Conservation (phyloP, 208 protist genomes). For the Tritrichomonas musculus region DNA sequence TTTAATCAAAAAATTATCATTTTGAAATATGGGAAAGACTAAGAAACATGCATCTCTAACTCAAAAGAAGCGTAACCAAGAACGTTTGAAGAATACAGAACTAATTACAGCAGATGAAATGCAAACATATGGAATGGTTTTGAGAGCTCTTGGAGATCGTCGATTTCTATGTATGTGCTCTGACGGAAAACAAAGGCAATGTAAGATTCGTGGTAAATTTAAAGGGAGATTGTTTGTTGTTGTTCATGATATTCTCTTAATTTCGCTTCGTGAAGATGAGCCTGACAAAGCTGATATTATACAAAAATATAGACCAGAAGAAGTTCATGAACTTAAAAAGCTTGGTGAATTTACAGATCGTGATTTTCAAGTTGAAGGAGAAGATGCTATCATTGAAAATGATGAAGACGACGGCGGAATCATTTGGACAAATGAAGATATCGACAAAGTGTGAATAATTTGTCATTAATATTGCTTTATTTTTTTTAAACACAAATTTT, state of each 20-base stretch:
- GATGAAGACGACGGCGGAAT: neutral
- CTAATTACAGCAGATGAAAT: neutral
- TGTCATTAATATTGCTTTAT: too few species aligned
- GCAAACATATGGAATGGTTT: neutral
- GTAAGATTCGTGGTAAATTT: slow-evolving; percentile 76
- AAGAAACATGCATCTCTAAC: slow-evolving; percentile 10
- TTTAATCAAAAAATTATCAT: too few species aligned
- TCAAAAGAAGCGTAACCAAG: neutral
- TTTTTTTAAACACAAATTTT: too few species aligned
- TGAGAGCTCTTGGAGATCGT: neutral
- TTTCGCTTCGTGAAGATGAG: slow-evolving; percentile 73
- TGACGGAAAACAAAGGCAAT: slow-evolving; percentile 32
- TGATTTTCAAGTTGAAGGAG: neutral
- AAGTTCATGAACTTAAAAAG: slow-evolving; percentile 65
- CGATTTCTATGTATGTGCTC: neutral
- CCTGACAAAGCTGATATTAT: slow-evolving; percentile 81
- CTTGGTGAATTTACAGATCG: slow-evolving; percentile 61
- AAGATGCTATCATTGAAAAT: too few species aligned
- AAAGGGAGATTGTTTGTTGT: slow-evolving; percentile 68
- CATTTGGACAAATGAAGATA: slow-evolving; percentile 19
- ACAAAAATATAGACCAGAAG: slow-evolving; percentile 71
- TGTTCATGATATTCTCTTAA: slow-evolving; percentile 69
- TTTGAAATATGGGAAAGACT: slow-evolving; percentile 19
- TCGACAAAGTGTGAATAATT: neutral
- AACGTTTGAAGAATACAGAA: neutral